A percentile compares a stretch with the other conserved stretches of the same genome.
phyloP scores from a whole-genome alignment of 345 rosid genomes.

The Ricinus communis region DNA sequence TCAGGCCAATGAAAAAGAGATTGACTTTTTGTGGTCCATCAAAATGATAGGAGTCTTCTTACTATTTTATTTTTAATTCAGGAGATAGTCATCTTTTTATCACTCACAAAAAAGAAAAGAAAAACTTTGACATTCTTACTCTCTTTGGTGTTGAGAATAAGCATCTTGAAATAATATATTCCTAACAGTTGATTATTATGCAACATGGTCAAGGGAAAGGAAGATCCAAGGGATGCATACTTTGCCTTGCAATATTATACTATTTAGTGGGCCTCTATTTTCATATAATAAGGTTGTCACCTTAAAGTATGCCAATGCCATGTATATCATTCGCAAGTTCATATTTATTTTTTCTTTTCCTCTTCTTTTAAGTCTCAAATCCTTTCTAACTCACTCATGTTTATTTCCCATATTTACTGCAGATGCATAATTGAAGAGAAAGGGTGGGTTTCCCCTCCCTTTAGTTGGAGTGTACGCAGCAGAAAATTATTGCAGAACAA shows the following conservation, averaged over 20 bases:
- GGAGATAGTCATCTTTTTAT: too few relatives aligned
- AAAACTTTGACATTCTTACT: too few relatives aligned
- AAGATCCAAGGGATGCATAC: not conserved
- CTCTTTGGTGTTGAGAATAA: too few relatives aligned
- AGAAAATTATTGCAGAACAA: not conserved
- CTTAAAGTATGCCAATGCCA: not conserved
- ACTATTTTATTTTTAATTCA: too few relatives aligned
- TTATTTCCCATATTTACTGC: not conserved
- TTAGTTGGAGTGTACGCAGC: not conserved
- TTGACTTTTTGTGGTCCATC: conserved; percentile 5
- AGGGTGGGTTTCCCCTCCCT: not conserved
- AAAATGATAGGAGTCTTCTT: conserved; percentile 2
- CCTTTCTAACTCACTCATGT: not conserved
- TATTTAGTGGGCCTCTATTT: not conserved
- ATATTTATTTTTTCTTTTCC: too few relatives aligned
- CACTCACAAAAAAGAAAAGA: too few relatives aligned
- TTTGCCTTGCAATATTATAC: not conserved
- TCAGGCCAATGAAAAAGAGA: not conserved
- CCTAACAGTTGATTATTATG: too few relatives aligned
- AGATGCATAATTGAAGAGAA: not conserved
- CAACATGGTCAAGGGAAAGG: not conserved
- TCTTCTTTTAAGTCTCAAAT: not conserved
- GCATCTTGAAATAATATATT: too few relatives aligned
- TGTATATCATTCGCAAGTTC: conserved; percentile 1
- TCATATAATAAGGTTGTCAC: conserved; percentile 5